These are phyloP conservation scores for Candida ortonii DNA, from an alignment of 805 yeast species.

Conservation along the genomic window DNA sequence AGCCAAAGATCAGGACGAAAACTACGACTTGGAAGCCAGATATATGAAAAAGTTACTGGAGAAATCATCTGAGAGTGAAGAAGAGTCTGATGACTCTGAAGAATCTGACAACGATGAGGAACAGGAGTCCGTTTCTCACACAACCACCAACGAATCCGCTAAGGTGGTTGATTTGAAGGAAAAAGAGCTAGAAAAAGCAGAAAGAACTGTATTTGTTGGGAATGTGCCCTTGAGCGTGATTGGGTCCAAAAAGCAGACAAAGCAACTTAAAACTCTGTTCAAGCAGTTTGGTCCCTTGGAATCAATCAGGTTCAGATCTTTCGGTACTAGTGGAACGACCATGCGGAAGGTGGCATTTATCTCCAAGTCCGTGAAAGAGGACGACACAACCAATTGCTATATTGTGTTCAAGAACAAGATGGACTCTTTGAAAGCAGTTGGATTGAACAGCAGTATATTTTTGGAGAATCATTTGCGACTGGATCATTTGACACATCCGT, in stretches of 20 bases:
- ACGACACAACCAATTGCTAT: conserved; percentile 83
- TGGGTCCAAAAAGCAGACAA: conserved; percentile 57
- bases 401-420: conserved; percentile 66
- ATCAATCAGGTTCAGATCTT: conserved; percentile 87
- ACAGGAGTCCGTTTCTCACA: conserved; percentile 21
- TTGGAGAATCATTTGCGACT: conserved; percentile 78
- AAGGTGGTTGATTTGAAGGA: conserved; percentile 59
- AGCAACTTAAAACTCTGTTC: conserved; percentile 65
- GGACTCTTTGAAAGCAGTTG: conserved; percentile 43
- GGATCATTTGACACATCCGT: conserved; percentile 91
- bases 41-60: conserved; percentile 51
- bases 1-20: conserved; percentile 33
- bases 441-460: conserved; percentile 66
- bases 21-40: conserved; percentile 52
- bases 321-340: conserved; percentile 79
- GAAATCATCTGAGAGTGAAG: conserved; percentile 31
- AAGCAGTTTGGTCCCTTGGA: conserved; percentile 51
- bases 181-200: conserved; percentile 77
- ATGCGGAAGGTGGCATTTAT: conserved; percentile 93
- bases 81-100: conserved; percentile 12
- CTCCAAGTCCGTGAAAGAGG: conserved; percentile 69
- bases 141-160: conserved; percentile 23
- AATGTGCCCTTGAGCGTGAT: conserved; percentile 69
- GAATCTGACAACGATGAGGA: conserved; percentile 23
- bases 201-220: conserved; percentile 83